Evolutionary conservation across 176 grass and related monocot species (phyloP).

Genomic region (Avena sativa): DNA sequence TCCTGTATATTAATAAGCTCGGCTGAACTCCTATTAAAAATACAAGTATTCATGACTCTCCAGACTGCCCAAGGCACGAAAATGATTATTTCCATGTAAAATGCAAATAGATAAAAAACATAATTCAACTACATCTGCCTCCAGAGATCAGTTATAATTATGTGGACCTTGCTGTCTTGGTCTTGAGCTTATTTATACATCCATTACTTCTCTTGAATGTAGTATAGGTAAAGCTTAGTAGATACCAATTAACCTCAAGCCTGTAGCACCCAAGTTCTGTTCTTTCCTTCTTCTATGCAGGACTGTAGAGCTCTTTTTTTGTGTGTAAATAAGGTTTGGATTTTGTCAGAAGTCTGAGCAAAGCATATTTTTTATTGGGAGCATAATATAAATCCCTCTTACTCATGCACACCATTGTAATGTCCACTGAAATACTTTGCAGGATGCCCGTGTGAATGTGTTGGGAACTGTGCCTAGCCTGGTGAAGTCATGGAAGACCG

Average conservation of each 20-base stretch:
- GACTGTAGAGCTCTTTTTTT: slow-evolving; percentile 10
- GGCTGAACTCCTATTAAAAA: background rate
- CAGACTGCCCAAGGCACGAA: background rate
- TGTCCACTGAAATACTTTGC: slow-evolving; percentile 24
- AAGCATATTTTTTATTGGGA: slow-evolving; percentile 25
- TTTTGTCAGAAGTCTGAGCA: background rate
- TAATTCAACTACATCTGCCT: background rate
- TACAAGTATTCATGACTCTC: background rate
- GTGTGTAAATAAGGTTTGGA: background rate
- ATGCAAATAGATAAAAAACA: background rate
- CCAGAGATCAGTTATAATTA: background rate
- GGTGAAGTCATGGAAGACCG: slow-evolving; percentile 85
- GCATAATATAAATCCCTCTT: background rate
- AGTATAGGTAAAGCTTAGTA: background rate
- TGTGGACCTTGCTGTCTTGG: background rate
- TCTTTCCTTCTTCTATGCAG: background rate
- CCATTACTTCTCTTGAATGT: slow-evolving; percentile 3
- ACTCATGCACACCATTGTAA: background rate
- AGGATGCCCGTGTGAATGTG: slow-evolving; percentile 89
- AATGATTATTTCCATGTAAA: background rate
- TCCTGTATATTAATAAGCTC: background rate
- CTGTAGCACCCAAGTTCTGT: background rate
- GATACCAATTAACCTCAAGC: background rate
- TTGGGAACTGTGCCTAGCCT: slow-evolving; percentile 91
- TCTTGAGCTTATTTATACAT: slow-evolving; percentile 9